phyloP scores from a whole-genome alignment of 345 rosid species.

The Eutrema yunnanense region DNA sequence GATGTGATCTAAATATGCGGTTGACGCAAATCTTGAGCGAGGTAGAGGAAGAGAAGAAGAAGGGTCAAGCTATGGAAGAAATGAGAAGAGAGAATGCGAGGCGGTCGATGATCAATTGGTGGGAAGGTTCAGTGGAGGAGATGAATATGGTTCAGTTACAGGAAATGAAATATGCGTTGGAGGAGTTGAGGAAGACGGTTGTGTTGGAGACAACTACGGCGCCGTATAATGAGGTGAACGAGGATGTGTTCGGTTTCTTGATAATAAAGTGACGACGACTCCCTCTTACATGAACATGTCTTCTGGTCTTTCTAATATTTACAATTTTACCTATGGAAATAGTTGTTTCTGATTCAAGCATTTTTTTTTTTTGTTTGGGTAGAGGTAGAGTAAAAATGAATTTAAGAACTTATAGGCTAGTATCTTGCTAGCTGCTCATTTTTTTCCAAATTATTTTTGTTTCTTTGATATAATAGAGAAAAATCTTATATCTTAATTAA shows the following conservation, averaged over 20 bases:
- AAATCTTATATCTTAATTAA: background rate
- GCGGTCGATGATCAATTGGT: no score
- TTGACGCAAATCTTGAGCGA: background rate
- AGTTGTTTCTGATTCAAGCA: conserved; percentile 5
- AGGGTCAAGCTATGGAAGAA: no score
- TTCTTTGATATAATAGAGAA: background rate
- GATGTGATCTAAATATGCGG: conserved; percentile 4
- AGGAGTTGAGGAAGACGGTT: conserved; percentile 8
- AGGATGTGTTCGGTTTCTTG: no score
- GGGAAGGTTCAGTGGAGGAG: background rate
- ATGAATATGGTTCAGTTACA: conserved; percentile 15
- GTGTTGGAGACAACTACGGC: background rate
- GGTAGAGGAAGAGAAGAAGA: conserved; percentile 10
- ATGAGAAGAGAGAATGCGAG: no score
- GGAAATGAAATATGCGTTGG: conserved; percentile 17
- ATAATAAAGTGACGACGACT: no score
- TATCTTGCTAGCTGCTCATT: background rate
- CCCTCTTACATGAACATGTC: no score
- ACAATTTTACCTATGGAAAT: background rate
- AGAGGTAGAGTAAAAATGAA: background rate
- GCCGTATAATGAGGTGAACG: background rate
- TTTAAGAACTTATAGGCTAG: conserved; percentile 1
- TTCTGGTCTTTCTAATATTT: no score
- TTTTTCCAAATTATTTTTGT: background rate
- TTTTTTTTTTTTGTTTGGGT: background rate